Conservation (phyloP, 2,329 filamentous ascomycete genomes). For the Pseudopithomyces chartarum region DNA sequence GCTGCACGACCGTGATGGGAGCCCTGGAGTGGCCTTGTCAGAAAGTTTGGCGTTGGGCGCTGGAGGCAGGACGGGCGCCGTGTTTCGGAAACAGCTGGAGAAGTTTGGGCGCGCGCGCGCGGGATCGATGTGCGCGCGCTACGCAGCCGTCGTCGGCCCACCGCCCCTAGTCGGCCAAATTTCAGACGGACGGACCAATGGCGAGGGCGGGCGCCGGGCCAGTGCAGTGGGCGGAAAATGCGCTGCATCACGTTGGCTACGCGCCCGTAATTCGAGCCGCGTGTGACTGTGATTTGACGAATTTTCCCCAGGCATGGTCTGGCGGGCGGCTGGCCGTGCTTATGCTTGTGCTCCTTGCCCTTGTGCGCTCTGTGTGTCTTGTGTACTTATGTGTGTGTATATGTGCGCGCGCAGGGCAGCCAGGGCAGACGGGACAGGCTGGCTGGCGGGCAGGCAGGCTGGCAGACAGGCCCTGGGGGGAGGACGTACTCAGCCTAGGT, state of each 20-base stretch:
- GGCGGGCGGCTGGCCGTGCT: too few relatives aligned
- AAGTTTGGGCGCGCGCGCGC: conserved; percentile 10
- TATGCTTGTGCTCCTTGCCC: too few relatives aligned
- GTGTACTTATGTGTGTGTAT: too few relatives aligned
- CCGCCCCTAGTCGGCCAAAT: neutral
- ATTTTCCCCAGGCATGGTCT: conserved; percentile 15
- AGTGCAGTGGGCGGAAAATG: neutral
- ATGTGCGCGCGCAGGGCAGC: neutral
- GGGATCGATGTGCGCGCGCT: neutral
- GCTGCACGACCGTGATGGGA: conserved; percentile 2
- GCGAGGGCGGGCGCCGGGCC: neutral
- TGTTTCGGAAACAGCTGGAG: conserved; percentile 1
- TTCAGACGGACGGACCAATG: conserved; percentile 11
- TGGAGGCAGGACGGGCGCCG: neutral
- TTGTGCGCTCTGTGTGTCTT: neutral
- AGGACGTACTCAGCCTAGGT: neutral
- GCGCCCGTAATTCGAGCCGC: conserved; percentile 24
- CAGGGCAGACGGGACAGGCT: too few relatives aligned
- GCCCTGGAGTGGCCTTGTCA: neutral
- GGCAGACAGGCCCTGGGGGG: too few relatives aligned
- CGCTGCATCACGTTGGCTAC: conserved; percentile 37
- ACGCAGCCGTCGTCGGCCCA: neutral
- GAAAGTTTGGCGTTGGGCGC: neutral
- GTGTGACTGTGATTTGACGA: conserved; percentile 39
- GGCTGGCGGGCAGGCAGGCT: neutral